Evolutionary conservation across 352 stramenopile species (phyloP).

Genomic region (Halophytophthora batemanensis): DNA sequence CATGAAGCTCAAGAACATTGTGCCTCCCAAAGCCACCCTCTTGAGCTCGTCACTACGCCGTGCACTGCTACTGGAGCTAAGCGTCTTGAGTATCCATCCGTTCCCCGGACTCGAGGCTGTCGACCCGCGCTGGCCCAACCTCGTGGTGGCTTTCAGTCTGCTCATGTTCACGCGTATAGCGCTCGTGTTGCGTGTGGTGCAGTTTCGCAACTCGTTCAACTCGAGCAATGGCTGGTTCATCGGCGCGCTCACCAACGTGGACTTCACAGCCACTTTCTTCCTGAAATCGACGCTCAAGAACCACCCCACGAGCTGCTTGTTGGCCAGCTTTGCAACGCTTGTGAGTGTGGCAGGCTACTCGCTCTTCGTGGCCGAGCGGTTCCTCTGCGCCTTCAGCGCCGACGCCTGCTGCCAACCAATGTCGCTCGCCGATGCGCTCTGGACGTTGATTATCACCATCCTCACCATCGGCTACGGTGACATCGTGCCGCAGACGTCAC

Average conservation of each 20-base stretch:
- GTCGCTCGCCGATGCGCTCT: conserved; percentile 47
- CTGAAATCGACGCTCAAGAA: conserved; percentile 79
- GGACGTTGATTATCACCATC: conserved; percentile 67
- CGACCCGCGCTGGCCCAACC: conserved; percentile 57
- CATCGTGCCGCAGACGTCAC: conserved; percentile 46
- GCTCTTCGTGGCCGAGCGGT: conserved; percentile 68
- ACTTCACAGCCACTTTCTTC: conserved; percentile 71
- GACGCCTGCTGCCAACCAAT: conserved; percentile 60
- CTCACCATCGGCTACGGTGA: conserved; percentile 77
- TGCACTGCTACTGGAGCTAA: conserved; percentile 45
- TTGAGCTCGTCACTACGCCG: conserved; percentile 53
- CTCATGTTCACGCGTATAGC: conserved; percentile 58
- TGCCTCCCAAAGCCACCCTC: conserved; percentile 62
- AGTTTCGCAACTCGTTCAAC: conserved; percentile 73
- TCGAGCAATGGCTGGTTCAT: conserved; percentile 84
- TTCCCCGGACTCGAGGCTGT: conserved; percentile 66
- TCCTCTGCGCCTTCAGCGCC: conserved; percentile 57
- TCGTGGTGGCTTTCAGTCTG: conserved; percentile 53
- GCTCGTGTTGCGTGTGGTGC: conserved; percentile 52
- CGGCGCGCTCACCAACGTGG: conserved; percentile 68
- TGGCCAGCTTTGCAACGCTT: conserved; percentile 38
- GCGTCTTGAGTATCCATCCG: conserved; percentile 54
- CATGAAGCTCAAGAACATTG: conserved; percentile 82
- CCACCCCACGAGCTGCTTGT: conserved; percentile 46
- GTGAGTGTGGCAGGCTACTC: conserved; percentile 49